Conservation (phyloP, 202 grass and related monocot genomes). For the Eragrostis tef region DNA sequence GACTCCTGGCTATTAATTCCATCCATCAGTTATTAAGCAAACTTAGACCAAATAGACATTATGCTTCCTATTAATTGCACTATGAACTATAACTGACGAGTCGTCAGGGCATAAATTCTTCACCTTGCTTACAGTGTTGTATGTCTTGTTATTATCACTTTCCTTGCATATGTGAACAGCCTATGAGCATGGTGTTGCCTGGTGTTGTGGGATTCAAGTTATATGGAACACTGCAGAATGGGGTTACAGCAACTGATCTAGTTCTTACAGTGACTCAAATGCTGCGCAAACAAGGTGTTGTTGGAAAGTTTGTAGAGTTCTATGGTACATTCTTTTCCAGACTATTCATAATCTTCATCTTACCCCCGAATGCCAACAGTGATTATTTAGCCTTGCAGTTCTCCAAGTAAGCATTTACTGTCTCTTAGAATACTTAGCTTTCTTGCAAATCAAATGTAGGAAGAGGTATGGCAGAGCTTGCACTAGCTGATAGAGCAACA, state of each 20-base stretch:
- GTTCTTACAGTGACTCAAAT: conserved; percentile 93
- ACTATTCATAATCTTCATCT: not conserved
- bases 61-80: no score
- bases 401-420: not conserved
- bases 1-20: no score
- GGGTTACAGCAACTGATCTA: conserved; percentile 74
- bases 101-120: not conserved
- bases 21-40: no score
- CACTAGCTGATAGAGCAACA: conserved; percentile 85
- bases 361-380: not conserved
- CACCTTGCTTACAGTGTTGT: not conserved
- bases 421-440: not conserved
- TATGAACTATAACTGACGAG: not conserved
- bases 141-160: not conserved
- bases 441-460: conserved; percentile 36
- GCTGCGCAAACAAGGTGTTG: conserved; percentile 90
- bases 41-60: no score
- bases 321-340: conserved; percentile 53
- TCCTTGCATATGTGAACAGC: conserved; percentile 38
- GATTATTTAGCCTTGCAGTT: not conserved
- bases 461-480: conserved; percentile 72
- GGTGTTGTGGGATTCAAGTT: conserved; percentile 69
- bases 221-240: conserved; percentile 50
- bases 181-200: conserved; percentile 76
- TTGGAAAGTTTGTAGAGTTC: conserved; percentile 96